Evolutionary conservation across 495 filamentous ascomycete species (phyloP).

Genomic region (Physcia stellaris): DNA sequence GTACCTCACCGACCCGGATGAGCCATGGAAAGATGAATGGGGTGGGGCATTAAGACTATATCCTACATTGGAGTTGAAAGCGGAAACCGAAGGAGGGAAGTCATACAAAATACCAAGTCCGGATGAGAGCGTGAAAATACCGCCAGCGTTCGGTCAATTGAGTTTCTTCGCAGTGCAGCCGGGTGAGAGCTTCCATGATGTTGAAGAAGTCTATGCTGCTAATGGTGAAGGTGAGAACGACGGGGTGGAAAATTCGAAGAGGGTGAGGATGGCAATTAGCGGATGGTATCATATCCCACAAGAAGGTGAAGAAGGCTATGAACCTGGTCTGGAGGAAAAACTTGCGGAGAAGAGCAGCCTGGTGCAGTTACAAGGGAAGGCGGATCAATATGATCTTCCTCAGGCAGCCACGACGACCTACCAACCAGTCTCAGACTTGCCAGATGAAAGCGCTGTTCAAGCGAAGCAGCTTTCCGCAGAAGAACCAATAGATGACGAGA

Average conservation of each 20-base stretch:
- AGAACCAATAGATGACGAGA: slow-evolving; percentile 23
- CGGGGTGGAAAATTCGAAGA: too few species aligned
- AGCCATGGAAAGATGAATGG: slow-evolving; percentile 83
- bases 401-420: slow-evolving; percentile 21
- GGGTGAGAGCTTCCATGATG: slow-evolving; percentile 94
- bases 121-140: slow-evolving; percentile 61
- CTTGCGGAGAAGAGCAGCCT: slow-evolving; percentile 79
- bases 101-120: slow-evolving; percentile 63
- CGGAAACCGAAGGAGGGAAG: slow-evolving; percentile 48
- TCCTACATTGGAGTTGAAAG: slow-evolving; percentile 53
- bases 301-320: slow-evolving; percentile 84
- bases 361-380: slow-evolving; percentile 81
- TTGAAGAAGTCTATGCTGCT: slow-evolving; percentile 82
- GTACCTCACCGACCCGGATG: slow-evolving; percentile 85
- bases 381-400: slow-evolving; percentile 73
- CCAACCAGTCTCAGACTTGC: neutral
- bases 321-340: slow-evolving; percentile 75
- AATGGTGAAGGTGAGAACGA: slow-evolving; percentile 46
- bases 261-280: slow-evolving; percentile 91
- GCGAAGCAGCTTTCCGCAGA: neutral
- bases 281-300: slow-evolving; percentile 99
- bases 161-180: slow-evolving; percentile 97
- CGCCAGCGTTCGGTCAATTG: slow-evolving; percentile 92
- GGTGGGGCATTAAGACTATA: slow-evolving; percentile 85
- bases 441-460: neutral